Base-by-base conservation (phyloP, 257 asterid genomes). In the Scutellaria minor region DNA sequence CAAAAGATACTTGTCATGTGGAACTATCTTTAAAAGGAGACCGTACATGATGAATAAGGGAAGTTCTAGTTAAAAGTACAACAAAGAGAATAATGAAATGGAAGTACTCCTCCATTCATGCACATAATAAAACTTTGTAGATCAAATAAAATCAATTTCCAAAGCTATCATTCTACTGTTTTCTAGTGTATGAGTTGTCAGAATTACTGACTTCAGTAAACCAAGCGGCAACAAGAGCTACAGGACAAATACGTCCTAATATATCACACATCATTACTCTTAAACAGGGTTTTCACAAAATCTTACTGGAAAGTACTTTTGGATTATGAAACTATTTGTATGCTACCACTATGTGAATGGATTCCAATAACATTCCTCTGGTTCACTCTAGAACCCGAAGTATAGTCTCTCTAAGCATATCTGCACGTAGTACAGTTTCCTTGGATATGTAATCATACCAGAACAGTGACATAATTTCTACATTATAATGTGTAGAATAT, bases 1-100 rank as follows among this genome's bases (percentile, higher is more conserved):
- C 86, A 81, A 57, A 53, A 62, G 47, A 37, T 9, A 52, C 27
- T 15, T 20, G 51, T 70, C 71, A 71, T 59, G 64, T 7, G 55
- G 44, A 41, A 9, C 14, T 24, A 18, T 14, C 47, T 9, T 9
- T 27, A 52, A 67, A 64, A 62, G 56, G 27, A 24, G 45, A 35
- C 47, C 3, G 27, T 13, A 53, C 2, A 31, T 44, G 50, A 52
- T 18, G 22, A 56, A 37, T 56, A 46, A 45, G 39, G n/a, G 60
- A 3, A 62, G 64, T 57, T 45, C 12, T 2, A 18, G 18, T 39
- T 5, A 13, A 66, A 60, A 5, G 66, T 15, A 48, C 40, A 12
- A 44, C 14, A 61, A 20, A 35, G 13, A 47, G 15, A 51, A 20
- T 20, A 18, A 48, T 71, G 44, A n/a, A 13, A 22, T 22, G 47